Percentiles rank a stretch among this genome's conserved stretches.
Evolutionary conservation across 169 alveolate genomes (phyloP).

Genomic region (Theileria parva): DNA sequence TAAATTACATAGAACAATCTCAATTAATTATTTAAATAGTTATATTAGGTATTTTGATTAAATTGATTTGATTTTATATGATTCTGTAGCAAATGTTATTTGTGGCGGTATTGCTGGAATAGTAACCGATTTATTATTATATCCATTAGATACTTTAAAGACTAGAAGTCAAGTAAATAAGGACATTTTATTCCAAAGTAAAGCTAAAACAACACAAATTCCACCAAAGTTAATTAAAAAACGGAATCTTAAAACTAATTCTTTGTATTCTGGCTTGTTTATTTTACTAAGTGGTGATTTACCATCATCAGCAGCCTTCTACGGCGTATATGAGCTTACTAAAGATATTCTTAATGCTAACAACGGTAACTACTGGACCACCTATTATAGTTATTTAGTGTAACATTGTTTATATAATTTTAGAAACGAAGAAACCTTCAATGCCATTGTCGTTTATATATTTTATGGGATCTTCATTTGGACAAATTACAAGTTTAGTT

Average conservation of each 20-base stretch:
- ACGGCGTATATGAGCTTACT: slow-evolving; percentile 75
- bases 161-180: slow-evolving; percentile 70
- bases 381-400: not conserved
- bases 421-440: slow-evolving; percentile 3
- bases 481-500: slow-evolving; percentile 46
- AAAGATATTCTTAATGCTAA: slow-evolving; percentile 57
- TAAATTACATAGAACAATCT: not conserved
- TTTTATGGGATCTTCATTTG: slow-evolving; percentile 53
- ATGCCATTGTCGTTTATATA: slow-evolving; percentile 56
- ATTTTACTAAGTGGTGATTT: slow-evolving; percentile 71
- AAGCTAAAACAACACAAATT: slow-evolving; percentile 1
- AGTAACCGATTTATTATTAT: slow-evolving; percentile 70
- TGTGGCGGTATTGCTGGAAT: slow-evolving; percentile 82
- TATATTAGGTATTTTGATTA: not conserved
- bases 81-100: slow-evolving; percentile 66
- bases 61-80: not conserved
- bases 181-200: slow-evolving; percentile 16
- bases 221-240: not conserved
- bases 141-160: slow-evolving; percentile 78
- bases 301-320: slow-evolving; percentile 78
- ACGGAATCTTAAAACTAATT: slow-evolving; percentile 17
- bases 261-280: slow-evolving; percentile 70
- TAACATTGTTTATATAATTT: not conserved
- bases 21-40: not conserved
- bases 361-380: not conserved